A percentile compares a stretch with the other conserved stretches of the same genome.
Evolutionary conservation across 495 filamentous ascomycete species (phyloP).

Genomic region (Podospora anserina): DNA sequence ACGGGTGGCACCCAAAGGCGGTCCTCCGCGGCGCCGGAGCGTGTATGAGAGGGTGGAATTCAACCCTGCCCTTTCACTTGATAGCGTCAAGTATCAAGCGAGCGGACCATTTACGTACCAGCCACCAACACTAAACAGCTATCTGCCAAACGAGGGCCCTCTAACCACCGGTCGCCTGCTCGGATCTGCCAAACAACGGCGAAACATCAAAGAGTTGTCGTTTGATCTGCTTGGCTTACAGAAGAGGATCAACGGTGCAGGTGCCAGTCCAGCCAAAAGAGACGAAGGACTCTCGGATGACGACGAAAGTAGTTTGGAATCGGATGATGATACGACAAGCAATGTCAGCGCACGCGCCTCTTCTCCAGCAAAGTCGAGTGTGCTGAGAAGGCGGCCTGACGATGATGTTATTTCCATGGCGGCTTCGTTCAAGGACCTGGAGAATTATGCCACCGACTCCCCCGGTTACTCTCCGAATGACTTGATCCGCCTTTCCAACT

Average conservation of each 20-base stretch:
- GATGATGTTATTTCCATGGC: slow-evolving; percentile 48
- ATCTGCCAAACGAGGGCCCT: slow-evolving; percentile 23
- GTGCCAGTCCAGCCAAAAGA: slow-evolving; percentile 27
- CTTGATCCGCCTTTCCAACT: slow-evolving; percentile 38
- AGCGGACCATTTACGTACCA: slow-evolving; percentile 48
- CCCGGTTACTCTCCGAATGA: slow-evolving; percentile 40
- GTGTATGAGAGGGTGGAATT: slow-evolving; percentile 52
- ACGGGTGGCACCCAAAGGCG: slow-evolving; percentile 7
- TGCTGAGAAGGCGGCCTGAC: slow-evolving; percentile 37
- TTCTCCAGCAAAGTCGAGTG: slow-evolving; percentile 45
- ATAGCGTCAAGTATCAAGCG: slow-evolving; percentile 51
- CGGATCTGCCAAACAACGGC: slow-evolving; percentile 35
- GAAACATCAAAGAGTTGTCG: slow-evolving; percentile 39
- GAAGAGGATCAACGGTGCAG: slow-evolving; percentile 28
- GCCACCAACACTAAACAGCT: slow-evolving; percentile 18
- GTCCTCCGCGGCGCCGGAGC: slow-evolving; percentile 30
- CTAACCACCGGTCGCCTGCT: slow-evolving; percentile 42
- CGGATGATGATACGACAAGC: slow-evolving; percentile 50
- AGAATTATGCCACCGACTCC: slow-evolving; percentile 33
- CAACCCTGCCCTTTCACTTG: slow-evolving; percentile 43
- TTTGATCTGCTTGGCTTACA: slow-evolving; percentile 29
- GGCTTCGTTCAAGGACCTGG: slow-evolving; percentile 49
- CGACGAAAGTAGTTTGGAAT: slow-evolving; percentile 44
- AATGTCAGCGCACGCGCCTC: slow-evolving; percentile 41
- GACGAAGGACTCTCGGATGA: slow-evolving; percentile 45